Conservation (phyloP, 139 green algal species). For the Klebsormidium nitens region DNA sequence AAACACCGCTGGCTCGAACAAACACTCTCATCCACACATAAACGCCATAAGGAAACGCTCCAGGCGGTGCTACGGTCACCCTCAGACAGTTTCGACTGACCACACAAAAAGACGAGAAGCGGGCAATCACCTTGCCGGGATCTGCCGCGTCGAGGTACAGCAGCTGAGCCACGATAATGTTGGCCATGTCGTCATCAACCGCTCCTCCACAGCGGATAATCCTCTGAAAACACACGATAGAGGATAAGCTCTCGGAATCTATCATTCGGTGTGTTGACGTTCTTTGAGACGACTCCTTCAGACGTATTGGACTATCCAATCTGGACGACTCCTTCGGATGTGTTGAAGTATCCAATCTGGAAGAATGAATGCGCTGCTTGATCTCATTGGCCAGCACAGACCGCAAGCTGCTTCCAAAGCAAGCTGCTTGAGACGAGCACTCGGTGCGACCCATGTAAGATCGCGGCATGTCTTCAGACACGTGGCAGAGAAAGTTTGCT, state of each 20-base stretch:
- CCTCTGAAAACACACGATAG: constrained; percentile 53
- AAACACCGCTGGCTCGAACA: too few relatives aligned
- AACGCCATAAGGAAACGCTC: neutral
- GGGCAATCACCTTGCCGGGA: constrained; percentile 48
- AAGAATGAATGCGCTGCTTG: too few relatives aligned
- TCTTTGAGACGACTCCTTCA: too few relatives aligned
- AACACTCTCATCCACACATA: too few relatives aligned
- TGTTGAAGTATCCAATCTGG: too few relatives aligned
- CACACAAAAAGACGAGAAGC: neutral
- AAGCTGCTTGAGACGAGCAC: constrained; percentile 16
- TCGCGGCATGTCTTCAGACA: too few relatives aligned
- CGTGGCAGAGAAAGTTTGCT: neutral
- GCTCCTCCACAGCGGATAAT: constrained; percentile 82
- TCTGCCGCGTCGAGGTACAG: constrained; percentile 87
- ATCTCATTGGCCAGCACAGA: too few relatives aligned
- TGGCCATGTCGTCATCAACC: constrained; percentile 99
- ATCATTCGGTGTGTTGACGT: too few relatives aligned
- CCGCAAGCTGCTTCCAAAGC: too few relatives aligned
- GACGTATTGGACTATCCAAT: too few relatives aligned
- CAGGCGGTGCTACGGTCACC: neutral
- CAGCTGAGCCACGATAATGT: constrained; percentile 96
- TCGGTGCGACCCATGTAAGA: constrained; percentile 6
- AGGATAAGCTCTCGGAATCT: constrained; percentile 7
- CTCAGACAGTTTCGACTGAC: constrained; percentile 1
- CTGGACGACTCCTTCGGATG: too few relatives aligned